phyloP scores from a whole-genome alignment of 2,329 filamentous ascomycete genomes.

The Elsinoe australis region DNA sequence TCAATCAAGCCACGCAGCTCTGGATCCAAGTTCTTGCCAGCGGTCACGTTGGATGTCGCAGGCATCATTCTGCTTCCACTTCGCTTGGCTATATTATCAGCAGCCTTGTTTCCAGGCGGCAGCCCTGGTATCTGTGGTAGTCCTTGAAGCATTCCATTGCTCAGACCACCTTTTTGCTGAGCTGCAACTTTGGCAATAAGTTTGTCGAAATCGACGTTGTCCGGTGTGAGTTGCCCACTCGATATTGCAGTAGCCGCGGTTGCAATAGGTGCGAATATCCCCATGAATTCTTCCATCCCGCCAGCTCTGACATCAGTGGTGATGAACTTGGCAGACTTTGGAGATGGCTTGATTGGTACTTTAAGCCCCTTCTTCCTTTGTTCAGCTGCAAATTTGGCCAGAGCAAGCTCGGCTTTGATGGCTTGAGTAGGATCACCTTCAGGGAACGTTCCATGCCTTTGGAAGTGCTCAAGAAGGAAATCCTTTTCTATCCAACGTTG shows the following conservation, averaged over 20 bases:
- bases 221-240: slow-evolving; percentile 35
- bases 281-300: slow-evolving; percentile 45
- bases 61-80: slow-evolving; percentile 22
- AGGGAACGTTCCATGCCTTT: slow-evolving; percentile 67
- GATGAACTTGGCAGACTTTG: slow-evolving; percentile 35
- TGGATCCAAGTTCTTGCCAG: slow-evolving; percentile 22
- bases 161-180: slow-evolving; percentile 27
- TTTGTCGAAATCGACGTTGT: slow-evolving; percentile 31
- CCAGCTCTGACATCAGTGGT: slow-evolving; percentile 44
- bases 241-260: slow-evolving; percentile 44
- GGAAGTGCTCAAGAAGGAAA: slow-evolving; percentile 68
- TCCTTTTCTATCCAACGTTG: slow-evolving; percentile 86
- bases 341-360: slow-evolving; percentile 21
- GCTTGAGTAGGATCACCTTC: slow-evolving; percentile 45
- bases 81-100: not conserved
- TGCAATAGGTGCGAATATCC: slow-evolving; percentile 45
- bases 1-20: slow-evolving; percentile 17
- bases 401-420: slow-evolving; percentile 30
- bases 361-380: slow-evolving; percentile 25
- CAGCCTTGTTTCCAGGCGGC: slow-evolving; percentile 11
- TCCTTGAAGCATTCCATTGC: slow-evolving; percentile 22
- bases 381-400: slow-evolving; percentile 29
- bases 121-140: slow-evolving; percentile 13
- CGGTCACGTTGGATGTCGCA: slow-evolving; percentile 22
- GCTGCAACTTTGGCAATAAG: slow-evolving; percentile 30